Evolutionary conservation across 2,329 filamentous ascomycete genomes (phyloP), one percentile per base, ranked within the genome.

Genomic region (Aureobasidium namibiae): DNA sequence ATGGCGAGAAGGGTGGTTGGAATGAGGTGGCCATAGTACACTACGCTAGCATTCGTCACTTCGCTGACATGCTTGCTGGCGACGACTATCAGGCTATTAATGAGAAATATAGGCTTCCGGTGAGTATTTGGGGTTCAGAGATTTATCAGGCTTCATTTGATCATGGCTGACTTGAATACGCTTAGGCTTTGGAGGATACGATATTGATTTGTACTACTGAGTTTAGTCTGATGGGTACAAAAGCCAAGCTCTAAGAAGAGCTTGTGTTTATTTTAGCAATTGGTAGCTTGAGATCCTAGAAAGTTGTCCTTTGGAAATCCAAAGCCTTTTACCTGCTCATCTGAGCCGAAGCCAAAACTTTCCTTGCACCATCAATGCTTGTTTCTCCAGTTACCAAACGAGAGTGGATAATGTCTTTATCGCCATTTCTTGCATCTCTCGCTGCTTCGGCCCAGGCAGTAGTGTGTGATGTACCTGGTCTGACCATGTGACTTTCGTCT

Each of bases 1-100:
- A n/a, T 29, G 53, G 29, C 3, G 18, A 24, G 11, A 18, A 29
- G 26, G 42, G 52, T 41, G 38, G 34, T 7, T 87, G 84, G 83
- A 80, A 86, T 67, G 83, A 87, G 70, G 76, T 87, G 62, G 83
- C 83, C 0, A 73, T 86, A 44, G 84, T 83, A 59, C 83, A 86
- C 72, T 86, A 86, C 69, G 83, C 84, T 3, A 83, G 77, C 53
- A 79, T 86, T 36, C 63, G 69, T 62, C 82, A 86, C 68, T 86
- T 86, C 66, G 79, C 79, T 44, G 82, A 84, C 66, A 86, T 85
- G 82, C 66, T 83, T 44, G 76, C 73, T 1, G 78, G 78, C 44
- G 73, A 77, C 64, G 82, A 84, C 65, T 85, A 84, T 68, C 82
- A 84, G 72, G 75, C 70, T 39, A 80, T 82, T 6, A 85, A 85